Evolutionary conservation across 2,329 filamentous ascomycete species (phyloP).

Genomic region (Purpureocillium takamizusanense): DNA sequence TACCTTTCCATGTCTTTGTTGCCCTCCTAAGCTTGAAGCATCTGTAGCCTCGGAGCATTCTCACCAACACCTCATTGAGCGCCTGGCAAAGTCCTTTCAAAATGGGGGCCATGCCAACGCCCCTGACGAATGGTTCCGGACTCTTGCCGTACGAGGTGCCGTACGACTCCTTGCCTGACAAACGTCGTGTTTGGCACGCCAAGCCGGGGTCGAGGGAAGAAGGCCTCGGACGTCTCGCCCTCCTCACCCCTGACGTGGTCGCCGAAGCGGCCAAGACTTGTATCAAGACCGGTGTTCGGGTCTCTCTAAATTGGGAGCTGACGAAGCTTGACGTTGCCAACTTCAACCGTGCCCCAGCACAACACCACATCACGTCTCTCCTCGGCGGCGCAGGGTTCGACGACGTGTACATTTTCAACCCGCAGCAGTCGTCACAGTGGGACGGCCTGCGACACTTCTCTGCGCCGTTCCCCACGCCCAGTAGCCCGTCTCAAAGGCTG

Average conservation of each 20-base stretch:
- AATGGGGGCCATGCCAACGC: neutral
- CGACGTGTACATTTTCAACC: conserved; percentile 40
- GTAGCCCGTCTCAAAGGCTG: conserved; percentile 22
- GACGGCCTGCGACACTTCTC: conserved; percentile 41
- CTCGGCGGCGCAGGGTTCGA: conserved; percentile 38
- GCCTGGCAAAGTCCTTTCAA: too few relatives aligned
- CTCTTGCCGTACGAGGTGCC: neutral
- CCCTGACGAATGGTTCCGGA: neutral
- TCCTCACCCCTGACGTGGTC: conserved; percentile 43
- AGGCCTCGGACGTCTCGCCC: conserved; percentile 39
- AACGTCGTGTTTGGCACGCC: conserved; percentile 37
- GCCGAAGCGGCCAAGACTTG: conserved; percentile 33
- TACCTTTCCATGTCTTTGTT: too few relatives aligned
- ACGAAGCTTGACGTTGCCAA: conserved; percentile 46
- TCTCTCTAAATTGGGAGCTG: conserved; percentile 46
- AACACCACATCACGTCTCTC: conserved; percentile 39
- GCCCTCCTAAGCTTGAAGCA: too few relatives aligned
- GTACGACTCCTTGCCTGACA: conserved; percentile 34
- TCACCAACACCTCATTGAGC: too few relatives aligned
- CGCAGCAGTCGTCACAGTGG: conserved; percentile 43
- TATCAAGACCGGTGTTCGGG: conserved; percentile 40
- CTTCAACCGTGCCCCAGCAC: conserved; percentile 39
- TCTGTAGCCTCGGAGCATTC: too few relatives aligned
- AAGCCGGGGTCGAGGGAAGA: conserved; percentile 36
- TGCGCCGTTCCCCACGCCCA: conserved; percentile 24